phyloP scores from a whole-genome alignment of 2,329 filamentous ascomycete genomes.

The Cordyceps cicadae region DNA sequence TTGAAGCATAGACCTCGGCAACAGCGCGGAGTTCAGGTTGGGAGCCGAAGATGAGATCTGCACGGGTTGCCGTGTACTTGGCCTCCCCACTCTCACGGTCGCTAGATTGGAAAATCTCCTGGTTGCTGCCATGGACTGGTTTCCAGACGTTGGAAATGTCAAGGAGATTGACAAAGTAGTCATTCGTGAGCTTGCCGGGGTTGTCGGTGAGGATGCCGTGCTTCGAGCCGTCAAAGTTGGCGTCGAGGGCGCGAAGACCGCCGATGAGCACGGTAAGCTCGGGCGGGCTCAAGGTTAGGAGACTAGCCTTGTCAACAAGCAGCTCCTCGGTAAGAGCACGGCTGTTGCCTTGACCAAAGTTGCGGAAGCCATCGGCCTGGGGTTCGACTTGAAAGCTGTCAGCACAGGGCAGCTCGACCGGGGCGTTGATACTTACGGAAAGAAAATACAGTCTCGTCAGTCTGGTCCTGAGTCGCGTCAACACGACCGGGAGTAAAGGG shows the following conservation, averaged over 20 bases:
- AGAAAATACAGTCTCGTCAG: conserved; percentile 54
- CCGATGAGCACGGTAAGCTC: conserved; percentile 65
- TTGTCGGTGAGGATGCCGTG: conserved; percentile 60
- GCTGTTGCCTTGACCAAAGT: conserved; percentile 57
- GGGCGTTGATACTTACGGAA: conserved; percentile 28
- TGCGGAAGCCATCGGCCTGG: conserved; percentile 67
- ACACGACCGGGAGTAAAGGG: conserved; percentile 66
- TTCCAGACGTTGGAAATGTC: conserved; percentile 59
- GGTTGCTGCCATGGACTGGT: conserved; percentile 22
- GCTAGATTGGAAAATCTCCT: conserved; percentile 53
- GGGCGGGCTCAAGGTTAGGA: conserved; percentile 61
- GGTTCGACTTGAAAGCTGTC: conserved; percentile 44
- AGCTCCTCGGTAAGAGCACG: conserved; percentile 60
- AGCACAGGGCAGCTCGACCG: background rate
- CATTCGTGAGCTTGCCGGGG: conserved; percentile 64
- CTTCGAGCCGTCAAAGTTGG: conserved; percentile 63
- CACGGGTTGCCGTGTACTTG: conserved; percentile 63
- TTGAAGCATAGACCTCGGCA: conserved; percentile 59
- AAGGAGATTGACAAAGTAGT: conserved; percentile 75
- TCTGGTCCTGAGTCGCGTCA: conserved; percentile 65
- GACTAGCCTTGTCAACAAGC: conserved; percentile 63
- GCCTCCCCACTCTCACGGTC: conserved; percentile 56
- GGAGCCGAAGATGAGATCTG: conserved; percentile 63
- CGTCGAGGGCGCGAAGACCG: conserved; percentile 60
- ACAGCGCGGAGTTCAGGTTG: conserved; percentile 66